A percentile compares a stretch with the other conserved stretches of the same genome.
phyloP scores from a whole-genome alignment of 148 eudicot species.

The Fagopyrum tataricum region DNA sequence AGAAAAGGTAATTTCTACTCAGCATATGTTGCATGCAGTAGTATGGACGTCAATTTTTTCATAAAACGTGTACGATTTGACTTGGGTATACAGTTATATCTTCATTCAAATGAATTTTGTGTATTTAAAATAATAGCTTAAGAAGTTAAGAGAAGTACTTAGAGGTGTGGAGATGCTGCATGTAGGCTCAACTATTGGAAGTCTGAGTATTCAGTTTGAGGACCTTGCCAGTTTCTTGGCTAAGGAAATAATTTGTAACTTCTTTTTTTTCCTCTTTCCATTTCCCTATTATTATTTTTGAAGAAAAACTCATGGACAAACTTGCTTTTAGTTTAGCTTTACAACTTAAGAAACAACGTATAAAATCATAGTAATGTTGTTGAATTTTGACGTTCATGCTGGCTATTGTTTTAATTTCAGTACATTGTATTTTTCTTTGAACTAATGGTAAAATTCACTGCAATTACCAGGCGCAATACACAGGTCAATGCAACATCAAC shows the following conservation, averaged over 20 bases:
- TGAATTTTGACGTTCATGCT: not conserved
- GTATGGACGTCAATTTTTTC: no score
- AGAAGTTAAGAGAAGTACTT: not conserved
- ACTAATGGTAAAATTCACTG: not conserved
- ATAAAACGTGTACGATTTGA: constrained; percentile 1
- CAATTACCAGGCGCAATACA: not conserved
- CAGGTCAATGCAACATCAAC: constrained; percentile 10
- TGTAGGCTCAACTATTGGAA: not conserved
- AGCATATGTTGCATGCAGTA: not conserved
- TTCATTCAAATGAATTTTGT: not conserved
- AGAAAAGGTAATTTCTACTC: constrained; percentile 44
- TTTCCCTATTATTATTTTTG: no score
- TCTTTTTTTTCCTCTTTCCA: not conserved
- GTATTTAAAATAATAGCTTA: not conserved
- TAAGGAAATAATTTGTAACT: not conserved
- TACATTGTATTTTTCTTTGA: not conserved
- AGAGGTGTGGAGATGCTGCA: not conserved
- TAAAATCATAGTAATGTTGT: not conserved
- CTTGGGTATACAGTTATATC: not conserved
- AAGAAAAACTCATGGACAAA: not conserved
- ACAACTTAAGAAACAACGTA: not conserved
- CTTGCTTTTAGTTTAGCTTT: not conserved
- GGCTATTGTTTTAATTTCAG: not conserved
- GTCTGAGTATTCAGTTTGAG: not conserved
- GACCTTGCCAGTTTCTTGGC: not conserved